phyloP scores from a whole-genome alignment of 495 filamentous ascomycete species.

The Extremus antarcticus region DNA sequence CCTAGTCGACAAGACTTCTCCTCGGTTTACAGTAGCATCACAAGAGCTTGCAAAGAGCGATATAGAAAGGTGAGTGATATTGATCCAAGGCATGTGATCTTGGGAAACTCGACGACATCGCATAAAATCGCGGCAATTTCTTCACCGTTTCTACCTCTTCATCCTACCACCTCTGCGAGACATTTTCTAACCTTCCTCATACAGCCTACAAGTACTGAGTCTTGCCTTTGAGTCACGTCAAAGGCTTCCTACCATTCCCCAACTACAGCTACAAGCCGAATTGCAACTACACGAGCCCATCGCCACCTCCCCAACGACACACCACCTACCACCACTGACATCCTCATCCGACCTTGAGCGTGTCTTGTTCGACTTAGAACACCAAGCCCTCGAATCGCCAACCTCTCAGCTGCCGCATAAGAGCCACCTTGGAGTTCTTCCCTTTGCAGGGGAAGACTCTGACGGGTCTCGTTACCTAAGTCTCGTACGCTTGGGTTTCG shows the following conservation, averaged over 20 bases:
- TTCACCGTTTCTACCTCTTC: neutral
- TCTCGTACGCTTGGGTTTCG: conserved; percentile 61
- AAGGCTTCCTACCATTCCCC: neutral
- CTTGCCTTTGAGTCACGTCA: neutral
- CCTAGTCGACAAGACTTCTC: neutral
- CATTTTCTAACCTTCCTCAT: neutral
- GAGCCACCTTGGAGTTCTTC: conserved; percentile 91
- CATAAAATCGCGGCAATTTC: neutral
- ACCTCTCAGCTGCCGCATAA: conserved; percentile 95
- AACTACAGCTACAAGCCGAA: conserved; percentile 37
- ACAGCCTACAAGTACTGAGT: neutral
- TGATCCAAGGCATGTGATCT: neutral
- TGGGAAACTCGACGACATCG: neutral
- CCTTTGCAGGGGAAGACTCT: conserved; percentile 91
- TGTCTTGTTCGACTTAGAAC: conserved; percentile 33
- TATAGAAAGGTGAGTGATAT: neutral
- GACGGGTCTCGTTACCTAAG: conserved; percentile 64
- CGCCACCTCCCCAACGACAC: conserved; percentile 57
- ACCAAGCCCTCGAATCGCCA: conserved; percentile 44
- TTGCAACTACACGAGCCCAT: conserved; percentile 53
- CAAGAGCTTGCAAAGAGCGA: neutral
- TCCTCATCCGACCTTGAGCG: conserved; percentile 37
- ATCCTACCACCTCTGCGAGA: neutral
- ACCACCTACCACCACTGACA: conserved; percentile 47
- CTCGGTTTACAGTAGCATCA: neutral